Conservation (phyloP, 345 rosid species). For the rapeseed (Brassica napus) region Da-Ae NC_063448.1:8913001-8913500, state of each 20-base stretch:
- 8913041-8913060: no score
- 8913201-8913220: background rate
- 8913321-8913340: no score
- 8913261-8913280: background rate
- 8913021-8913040: no score
- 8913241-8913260: background rate
- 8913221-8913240: background rate
- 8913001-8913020: no score
- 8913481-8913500: no score
- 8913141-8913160: conserved; percentile 17
- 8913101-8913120: background rate
- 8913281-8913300: background rate
- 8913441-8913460: no score
- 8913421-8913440: no score
- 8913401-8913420: no score
- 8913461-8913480: no score
- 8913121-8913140: conserved; percentile 2
- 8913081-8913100: background rate
- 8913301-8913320: background rate
- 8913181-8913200: conserved; percentile 3
- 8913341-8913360: no score
- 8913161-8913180: conserved; percentile 8
- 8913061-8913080: background rate
- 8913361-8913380: no score
- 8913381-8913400: no score